phyloP scores from a whole-genome alignment of 495 filamentous ascomycete species.

The Podospora didyma region DNA sequence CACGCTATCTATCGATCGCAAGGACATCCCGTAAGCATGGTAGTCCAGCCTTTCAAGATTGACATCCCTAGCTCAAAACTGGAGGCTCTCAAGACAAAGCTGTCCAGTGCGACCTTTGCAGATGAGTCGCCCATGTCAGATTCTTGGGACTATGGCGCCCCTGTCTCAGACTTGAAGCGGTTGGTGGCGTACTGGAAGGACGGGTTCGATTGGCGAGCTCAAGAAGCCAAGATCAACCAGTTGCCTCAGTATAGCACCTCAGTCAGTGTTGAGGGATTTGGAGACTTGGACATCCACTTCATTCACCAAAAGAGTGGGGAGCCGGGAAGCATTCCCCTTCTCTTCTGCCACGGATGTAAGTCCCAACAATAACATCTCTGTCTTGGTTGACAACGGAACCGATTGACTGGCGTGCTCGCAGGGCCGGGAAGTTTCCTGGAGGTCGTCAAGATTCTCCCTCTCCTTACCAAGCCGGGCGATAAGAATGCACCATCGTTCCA shows the following conservation, averaged over 20 bases:
- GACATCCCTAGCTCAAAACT: slow-evolving; percentile 24
- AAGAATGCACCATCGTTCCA: slow-evolving; percentile 52
- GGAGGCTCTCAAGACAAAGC: slow-evolving; percentile 26
- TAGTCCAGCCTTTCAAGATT: slow-evolving; percentile 32
- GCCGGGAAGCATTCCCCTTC: slow-evolving; percentile 45
- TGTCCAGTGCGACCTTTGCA: slow-evolving; percentile 26
- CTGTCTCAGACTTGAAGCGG: slow-evolving; percentile 49
- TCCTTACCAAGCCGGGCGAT: slow-evolving; percentile 38
- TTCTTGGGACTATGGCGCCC: slow-evolving; percentile 39
- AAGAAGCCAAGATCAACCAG: slow-evolving; percentile 48
- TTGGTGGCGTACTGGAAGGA: slow-evolving; percentile 47
- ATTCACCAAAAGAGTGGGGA: slow-evolving; percentile 50
- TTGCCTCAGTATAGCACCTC: slow-evolving; percentile 54
- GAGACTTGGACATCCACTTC: slow-evolving; percentile 47
- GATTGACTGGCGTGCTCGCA: slow-evolving; percentile 13
- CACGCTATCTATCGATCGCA: no score
- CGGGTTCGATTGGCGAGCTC: slow-evolving; percentile 41
- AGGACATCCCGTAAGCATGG: not conserved
- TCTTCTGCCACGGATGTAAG: slow-evolving; percentile 57
- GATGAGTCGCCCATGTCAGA: slow-evolving; percentile 26
- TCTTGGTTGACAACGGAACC: not conserved
- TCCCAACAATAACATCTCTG: not conserved
- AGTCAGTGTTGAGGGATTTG: slow-evolving; percentile 43
- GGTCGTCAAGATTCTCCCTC: slow-evolving; percentile 58
- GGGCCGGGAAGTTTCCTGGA: slow-evolving; percentile 70